phyloP scores from a whole-genome alignment of 2,329 filamentous ascomycete genomes.

The Zymoseptoria passerinii region DNA sequence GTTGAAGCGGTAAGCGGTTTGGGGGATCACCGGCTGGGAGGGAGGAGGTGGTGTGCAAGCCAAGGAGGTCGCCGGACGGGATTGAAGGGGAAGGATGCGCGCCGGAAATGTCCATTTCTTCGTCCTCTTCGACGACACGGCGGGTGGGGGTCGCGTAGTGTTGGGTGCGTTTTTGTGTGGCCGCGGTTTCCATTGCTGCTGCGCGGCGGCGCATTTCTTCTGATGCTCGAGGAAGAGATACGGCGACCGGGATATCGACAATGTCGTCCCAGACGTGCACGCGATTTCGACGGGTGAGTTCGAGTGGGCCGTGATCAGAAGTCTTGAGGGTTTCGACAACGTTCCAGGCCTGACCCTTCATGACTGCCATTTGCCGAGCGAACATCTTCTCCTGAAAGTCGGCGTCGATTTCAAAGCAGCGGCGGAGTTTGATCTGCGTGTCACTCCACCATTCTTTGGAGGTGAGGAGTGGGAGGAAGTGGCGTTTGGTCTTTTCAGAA shows the following conservation, averaged over 20 bases:
- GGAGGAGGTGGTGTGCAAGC: constrained; percentile 36
- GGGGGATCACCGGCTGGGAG: constrained; percentile 30
- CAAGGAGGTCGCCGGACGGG: constrained; percentile 58
- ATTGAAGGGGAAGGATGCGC: constrained; percentile 49
- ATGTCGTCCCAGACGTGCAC: constrained; percentile 98
- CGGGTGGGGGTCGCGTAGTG: constrained; percentile 15
- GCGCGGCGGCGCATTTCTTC: constrained; percentile 68
- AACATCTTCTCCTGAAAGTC: constrained; percentile 99
- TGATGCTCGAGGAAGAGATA: constrained; percentile 77
- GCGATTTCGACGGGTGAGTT: constrained; percentile 79
- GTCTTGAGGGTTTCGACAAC: constrained; percentile 96
- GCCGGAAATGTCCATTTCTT: constrained; percentile 86
- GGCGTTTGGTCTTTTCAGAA: constrained; percentile 83
- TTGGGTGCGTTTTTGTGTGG: constrained; percentile 8
- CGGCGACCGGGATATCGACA: constrained; percentile 89
- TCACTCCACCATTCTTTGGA: constrained; percentile 96
- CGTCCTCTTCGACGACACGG: constrained; percentile 40
- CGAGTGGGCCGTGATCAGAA: constrained; percentile 82
- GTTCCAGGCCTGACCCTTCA: constrained; percentile 99
- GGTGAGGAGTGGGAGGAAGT: constrained; percentile 91
- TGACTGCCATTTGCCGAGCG: constrained; percentile 92
- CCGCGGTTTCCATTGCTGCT: constrained; percentile 14
- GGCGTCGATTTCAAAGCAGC: constrained; percentile 81
- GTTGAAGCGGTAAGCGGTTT: constrained; percentile 46
- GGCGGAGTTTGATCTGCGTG: constrained; percentile 76